phyloP scores from a whole-genome alignment of 2,329 filamentous ascomycete genomes.

The Coniochaeta ligniaria region DNA sequence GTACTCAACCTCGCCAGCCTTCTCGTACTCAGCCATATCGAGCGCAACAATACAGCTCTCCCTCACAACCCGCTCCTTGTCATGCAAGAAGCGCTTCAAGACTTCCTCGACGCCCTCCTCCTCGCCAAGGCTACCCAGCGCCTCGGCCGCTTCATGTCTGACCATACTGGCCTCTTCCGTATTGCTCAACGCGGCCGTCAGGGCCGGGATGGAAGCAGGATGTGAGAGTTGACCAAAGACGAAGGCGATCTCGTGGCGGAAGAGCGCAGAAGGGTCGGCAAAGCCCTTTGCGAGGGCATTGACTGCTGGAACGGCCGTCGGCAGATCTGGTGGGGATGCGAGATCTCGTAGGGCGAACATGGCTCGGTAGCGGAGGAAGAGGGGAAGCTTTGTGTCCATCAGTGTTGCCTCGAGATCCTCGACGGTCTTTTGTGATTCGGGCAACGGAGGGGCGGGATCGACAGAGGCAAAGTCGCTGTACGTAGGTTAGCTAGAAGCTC shows the following conservation, averaged over 20 bases:
- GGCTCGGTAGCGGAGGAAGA: conserved; percentile 91
- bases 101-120: conserved; percentile 88
- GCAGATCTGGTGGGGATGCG: conserved; percentile 83
- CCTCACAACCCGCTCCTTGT: conserved; percentile 86
- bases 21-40: conserved; percentile 97
- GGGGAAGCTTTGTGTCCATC: conserved; percentile 68
- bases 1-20: conserved; percentile 82
- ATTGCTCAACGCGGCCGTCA: conserved; percentile 72
- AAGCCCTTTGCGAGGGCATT: conserved; percentile 81
- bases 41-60: conserved; percentile 93
- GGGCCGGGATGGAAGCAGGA: conserved; percentile 89
- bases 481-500: conserved; percentile 12
- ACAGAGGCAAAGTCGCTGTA: conserved; percentile 88
- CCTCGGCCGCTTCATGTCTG: conserved; percentile 93
- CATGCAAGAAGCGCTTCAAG: conserved; percentile 75
- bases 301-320: conserved; percentile 82
- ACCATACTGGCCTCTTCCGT: conserved; percentile 89
- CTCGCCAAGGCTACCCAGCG: conserved; percentile 86
- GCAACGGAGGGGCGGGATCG: conserved; percentile 86
- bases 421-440: conserved; percentile 62
- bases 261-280: conserved; percentile 78
- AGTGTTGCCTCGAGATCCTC: conserved; percentile 68
- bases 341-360: conserved; percentile 98
- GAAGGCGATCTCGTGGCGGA: conserved; percentile 96
- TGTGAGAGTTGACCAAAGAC: conserved; percentile 96